phyloP scores from a whole-genome alignment of 2,329 filamentous ascomycete genomes.

The Colletotrichum camelliae region DNA sequence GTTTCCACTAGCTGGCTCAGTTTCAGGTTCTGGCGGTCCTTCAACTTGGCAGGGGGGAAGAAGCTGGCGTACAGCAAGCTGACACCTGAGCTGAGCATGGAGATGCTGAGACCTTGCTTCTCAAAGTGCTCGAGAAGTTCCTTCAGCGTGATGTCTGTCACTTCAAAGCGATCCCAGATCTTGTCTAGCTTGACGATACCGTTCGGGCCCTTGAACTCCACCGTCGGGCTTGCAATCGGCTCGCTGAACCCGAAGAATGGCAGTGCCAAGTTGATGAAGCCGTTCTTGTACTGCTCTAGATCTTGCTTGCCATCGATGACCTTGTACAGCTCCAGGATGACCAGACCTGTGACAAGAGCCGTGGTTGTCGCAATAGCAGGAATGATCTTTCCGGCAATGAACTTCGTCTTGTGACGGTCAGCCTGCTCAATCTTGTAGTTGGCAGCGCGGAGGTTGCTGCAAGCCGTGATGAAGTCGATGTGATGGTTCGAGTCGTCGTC shows the following conservation, averaged over 20 bases:
- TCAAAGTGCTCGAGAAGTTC: constrained; percentile 86
- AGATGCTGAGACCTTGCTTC: constrained; percentile 79
- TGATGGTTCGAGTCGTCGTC: constrained; percentile 98
- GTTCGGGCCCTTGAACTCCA: constrained; percentile 80
- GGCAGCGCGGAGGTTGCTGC: constrained; percentile 93
- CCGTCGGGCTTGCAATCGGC: constrained; percentile 92
- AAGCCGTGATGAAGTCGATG: constrained; percentile 98
- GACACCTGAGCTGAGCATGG: constrained; percentile 97
- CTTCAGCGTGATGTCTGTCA: constrained; percentile 82
- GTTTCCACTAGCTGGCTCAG: constrained; percentile 87
- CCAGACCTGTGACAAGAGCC: constrained; percentile 90
- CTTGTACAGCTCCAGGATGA: constrained; percentile 95
- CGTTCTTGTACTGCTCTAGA: constrained; percentile 99
- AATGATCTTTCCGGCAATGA: constrained; percentile 99
- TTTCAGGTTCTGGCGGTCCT: constrained; percentile 83
- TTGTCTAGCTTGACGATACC: constrained; percentile 89
- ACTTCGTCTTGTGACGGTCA: constrained; percentile 97
- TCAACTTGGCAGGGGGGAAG: constrained; percentile 79
- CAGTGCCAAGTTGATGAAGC: constrained; percentile 93
- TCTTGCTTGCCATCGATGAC: constrained; percentile 95
- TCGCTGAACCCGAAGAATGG: constrained; percentile 99
- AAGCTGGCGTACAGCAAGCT: constrained; percentile 94
- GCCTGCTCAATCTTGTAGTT: constrained; percentile 97
- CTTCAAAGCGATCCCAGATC: constrained; percentile 97
- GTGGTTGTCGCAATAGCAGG: constrained; percentile 98